These are phyloP conservation scores for Colletotrichum costaricense DNA, from an alignment of 2,329 filamentous ascomycete genomes.

Conservation along the genomic window DNA sequence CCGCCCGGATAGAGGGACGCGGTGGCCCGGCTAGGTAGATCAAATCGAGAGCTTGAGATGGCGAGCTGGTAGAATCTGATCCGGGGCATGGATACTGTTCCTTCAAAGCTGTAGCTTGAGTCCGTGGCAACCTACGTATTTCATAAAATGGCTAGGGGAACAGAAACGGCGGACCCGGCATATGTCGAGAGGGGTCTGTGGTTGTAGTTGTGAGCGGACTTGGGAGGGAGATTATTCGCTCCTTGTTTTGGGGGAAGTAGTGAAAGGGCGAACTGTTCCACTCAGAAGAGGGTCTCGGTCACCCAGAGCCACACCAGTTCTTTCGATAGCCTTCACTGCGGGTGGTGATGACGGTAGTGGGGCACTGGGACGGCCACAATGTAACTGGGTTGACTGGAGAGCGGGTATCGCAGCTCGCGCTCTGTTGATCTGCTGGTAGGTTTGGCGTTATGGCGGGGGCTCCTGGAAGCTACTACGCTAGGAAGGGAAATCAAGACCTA, in stretches of 20 bases:
- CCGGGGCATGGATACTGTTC: slow-evolving; percentile 18
- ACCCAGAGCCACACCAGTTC: slow-evolving; percentile 26
- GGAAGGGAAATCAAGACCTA: slow-evolving; percentile 17
- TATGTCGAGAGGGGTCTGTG: background rate
- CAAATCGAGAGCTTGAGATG: background rate
- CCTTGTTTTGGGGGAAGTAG: slow-evolving; percentile 11
- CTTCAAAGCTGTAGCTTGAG: background rate
- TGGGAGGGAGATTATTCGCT: background rate
- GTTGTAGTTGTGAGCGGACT: background rate
- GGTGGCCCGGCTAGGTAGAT: background rate
- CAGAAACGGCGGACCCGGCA: background rate
- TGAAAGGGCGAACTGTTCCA: slow-evolving; percentile 2
- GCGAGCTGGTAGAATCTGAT: background rate
- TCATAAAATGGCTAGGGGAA: background rate
- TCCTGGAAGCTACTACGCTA: slow-evolving; percentile 29
- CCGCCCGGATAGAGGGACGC: background rate
- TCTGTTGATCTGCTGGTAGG: slow-evolving; percentile 20
- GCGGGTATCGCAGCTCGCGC: slow-evolving; percentile 24
- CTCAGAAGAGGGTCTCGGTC: slow-evolving; percentile 16
- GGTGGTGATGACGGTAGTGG: slow-evolving; percentile 29
- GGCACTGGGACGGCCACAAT: slow-evolving; percentile 14
- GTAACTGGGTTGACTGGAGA: slow-evolving; percentile 3
- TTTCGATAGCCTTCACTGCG: background rate
- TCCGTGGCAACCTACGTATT: background rate
- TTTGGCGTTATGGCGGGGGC: slow-evolving; percentile 25